Conservation (phyloP, 2,329 filamentous ascomycete species). For the Colletotrichum destructivum region DNA sequence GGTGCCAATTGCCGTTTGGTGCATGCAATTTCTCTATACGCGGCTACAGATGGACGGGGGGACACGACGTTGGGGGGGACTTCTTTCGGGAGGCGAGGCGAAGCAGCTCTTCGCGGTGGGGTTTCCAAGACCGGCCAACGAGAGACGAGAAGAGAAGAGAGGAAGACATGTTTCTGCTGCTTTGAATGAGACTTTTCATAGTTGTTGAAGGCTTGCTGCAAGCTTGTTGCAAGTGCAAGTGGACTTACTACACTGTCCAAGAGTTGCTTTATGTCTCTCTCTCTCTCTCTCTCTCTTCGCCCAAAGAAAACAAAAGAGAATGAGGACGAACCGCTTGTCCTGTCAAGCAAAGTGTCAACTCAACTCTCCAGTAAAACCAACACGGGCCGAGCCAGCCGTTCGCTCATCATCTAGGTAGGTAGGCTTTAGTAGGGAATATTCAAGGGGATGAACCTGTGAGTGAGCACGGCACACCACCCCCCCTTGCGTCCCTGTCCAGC, state of each 20-base stretch:
- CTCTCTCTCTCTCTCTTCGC: too few relatives aligned
- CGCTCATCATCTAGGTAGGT: background rate
- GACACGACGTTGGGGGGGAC: background rate
- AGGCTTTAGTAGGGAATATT: background rate
- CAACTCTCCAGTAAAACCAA: background rate
- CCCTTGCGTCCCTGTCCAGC: background rate
- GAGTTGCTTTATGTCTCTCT: background rate
- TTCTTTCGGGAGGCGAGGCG: background rate
- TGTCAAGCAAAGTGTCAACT: too few relatives aligned
- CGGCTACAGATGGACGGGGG: background rate
- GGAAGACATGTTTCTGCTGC: too few relatives aligned
- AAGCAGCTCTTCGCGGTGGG: slow-evolving; percentile 2
- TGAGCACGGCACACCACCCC: background rate
- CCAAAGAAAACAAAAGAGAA: background rate
- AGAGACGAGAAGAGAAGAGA: background rate
- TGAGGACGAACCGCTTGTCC: background rate
- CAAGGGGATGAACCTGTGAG: background rate
- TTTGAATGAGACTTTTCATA: too few relatives aligned
- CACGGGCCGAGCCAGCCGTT: background rate
- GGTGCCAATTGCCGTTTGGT: background rate
- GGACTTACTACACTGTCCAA: background rate
- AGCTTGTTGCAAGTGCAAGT: background rate
- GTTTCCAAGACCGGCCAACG: background rate
- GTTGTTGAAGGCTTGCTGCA: too few relatives aligned
- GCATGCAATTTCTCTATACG: slow-evolving; percentile 14